Conservation (phyloP, 495 filamentous ascomycete species). For the Jackrogersella multiformis region DNA sequence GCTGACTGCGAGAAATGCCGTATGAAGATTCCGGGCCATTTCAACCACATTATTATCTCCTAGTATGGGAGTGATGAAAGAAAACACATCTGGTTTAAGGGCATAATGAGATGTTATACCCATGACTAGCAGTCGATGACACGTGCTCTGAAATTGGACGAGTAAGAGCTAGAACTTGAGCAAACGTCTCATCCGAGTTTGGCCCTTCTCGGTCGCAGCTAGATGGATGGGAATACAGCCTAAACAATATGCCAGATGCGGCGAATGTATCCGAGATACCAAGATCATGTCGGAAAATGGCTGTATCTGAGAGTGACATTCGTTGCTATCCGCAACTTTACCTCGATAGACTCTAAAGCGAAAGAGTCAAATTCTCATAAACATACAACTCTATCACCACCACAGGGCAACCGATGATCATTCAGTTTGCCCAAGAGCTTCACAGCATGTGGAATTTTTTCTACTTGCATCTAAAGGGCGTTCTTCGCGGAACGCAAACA, state of each 20-base stretch:
- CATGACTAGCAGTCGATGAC: neutral
- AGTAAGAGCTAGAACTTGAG: neutral
- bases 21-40: conserved; percentile 82
- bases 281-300: neutral
- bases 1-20: conserved; percentile 88
- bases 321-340: too few relatives aligned
- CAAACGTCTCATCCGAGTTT: neutral
- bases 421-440: neutral
- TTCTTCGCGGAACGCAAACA: neutral
- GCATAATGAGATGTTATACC: neutral
- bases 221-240: neutral
- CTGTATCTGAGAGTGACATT: neutral
- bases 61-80: conserved; percentile 45
- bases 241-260: neutral
- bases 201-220: neutral
- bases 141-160: neutral
- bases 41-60: conserved; percentile 79
- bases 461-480: neutral
- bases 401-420: neutral
- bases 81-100: neutral
- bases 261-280: neutral
- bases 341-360: neutral
- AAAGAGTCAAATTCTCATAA: neutral
- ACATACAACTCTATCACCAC: neutral
- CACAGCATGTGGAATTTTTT: neutral